Evolutionary conservation across 306 rosid genomes (phyloP).

Genomic region (Myrica gale): DNA sequence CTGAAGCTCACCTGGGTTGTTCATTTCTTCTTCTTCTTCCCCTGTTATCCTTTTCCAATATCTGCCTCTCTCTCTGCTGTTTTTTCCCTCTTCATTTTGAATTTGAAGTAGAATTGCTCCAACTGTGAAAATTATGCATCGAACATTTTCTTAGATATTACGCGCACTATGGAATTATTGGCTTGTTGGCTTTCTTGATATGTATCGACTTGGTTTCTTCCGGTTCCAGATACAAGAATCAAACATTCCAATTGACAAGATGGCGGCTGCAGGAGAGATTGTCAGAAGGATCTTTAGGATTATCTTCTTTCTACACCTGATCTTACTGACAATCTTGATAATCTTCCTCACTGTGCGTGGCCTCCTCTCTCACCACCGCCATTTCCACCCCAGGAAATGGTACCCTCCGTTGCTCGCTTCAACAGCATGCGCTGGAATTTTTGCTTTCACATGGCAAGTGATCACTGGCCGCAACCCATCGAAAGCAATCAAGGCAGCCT

Average conservation of each 20-base stretch:
- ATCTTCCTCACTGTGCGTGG: constrained; percentile 43
- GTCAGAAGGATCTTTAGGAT: constrained; percentile 31
- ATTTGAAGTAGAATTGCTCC: neutral
- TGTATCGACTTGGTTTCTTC: constrained; percentile 18
- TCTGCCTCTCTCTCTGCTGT: neutral
- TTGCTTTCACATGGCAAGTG: constrained; percentile 58
- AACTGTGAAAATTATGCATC: neutral
- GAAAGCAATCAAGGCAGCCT: constrained; percentile 49
- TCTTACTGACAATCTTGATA: constrained; percentile 36
- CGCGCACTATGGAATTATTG: too few relatives aligned
- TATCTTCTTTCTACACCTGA: constrained; percentile 48
- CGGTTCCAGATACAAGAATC: constrained; percentile 41
- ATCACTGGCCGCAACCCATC: constrained; percentile 39
- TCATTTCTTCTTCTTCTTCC: too few relatives aligned
- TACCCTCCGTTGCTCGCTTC: constrained; percentile 59
- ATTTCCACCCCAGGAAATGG: constrained; percentile 55
- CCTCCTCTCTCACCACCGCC: constrained; percentile 40
- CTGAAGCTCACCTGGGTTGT: too few relatives aligned
- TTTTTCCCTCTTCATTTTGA: neutral
- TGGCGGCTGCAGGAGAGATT: constrained; percentile 25
- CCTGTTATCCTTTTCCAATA: too few relatives aligned
- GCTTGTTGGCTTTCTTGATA: neutral
- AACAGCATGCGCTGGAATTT: constrained; percentile 41
- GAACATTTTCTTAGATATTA: too few relatives aligned
- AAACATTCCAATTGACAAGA: constrained; percentile 27